Conservation (phyloP, 345 rosid species). For the Pelargonium nanum region DNA sequence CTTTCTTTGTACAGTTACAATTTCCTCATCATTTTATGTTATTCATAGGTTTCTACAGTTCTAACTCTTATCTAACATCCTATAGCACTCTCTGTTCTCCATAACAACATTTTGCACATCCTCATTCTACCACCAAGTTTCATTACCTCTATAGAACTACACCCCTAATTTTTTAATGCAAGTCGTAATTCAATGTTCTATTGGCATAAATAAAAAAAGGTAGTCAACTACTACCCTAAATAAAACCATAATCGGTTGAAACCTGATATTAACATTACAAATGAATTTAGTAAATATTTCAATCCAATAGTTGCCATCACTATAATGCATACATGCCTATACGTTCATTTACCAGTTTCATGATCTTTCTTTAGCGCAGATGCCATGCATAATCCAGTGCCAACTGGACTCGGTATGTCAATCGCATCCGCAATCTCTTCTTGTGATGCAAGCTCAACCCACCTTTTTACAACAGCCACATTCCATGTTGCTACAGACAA, state of each 20-base stretch:
- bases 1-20: too few species aligned
- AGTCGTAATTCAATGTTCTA: too few species aligned
- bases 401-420: conserved; percentile 66
- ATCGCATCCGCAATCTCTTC: conserved; percentile 67
- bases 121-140: too few species aligned
- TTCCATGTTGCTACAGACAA: conserved; percentile 79
- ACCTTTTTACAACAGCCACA: conserved; percentile 82
- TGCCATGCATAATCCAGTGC: conserved; percentile 91
- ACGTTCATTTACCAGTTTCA: conserved; percentile 58
- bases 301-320: background rate
- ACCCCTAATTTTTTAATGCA: too few species aligned
- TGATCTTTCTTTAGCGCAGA: conserved; percentile 86
- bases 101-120: too few species aligned
- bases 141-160: too few species aligned
- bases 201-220: background rate
- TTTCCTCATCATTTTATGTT: too few species aligned
- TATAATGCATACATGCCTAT: background rate
- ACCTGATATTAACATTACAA: background rate
- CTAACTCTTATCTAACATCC: too few species aligned
- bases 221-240: background rate
- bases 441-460: conserved; percentile 71
- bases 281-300: background rate
- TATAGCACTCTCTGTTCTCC: too few species aligned
- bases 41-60: too few species aligned
- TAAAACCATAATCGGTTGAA: background rate